These are phyloP conservation scores for Tricholoma sp. DNA, from an alignment of 768 basidiomycete genomes.

Conservation along the genomic window DNA sequence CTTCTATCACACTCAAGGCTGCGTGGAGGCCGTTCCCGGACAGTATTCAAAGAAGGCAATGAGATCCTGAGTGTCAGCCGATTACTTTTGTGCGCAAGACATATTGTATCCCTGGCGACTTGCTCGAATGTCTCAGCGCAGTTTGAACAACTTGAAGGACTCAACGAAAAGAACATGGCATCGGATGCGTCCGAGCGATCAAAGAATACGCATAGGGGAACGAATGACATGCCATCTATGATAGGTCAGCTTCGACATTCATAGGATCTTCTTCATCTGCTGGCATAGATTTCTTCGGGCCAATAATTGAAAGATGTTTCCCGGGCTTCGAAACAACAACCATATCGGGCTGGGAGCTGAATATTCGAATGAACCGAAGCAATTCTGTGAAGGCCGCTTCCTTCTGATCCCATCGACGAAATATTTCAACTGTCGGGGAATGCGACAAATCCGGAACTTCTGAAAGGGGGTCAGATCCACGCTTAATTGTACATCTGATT, in stretches of 20 bases:
- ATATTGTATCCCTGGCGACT: too few relatives aligned
- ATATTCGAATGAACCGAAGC: conserved; percentile 74
- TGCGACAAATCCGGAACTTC: conserved; percentile 81
- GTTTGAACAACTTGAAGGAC: too few relatives aligned
- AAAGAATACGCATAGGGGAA: neutral
- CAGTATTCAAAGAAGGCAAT: too few relatives aligned
- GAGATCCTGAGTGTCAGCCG: too few relatives aligned
- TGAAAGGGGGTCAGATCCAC: conserved; percentile 23
- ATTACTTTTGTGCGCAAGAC: too few relatives aligned
- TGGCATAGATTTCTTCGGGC: neutral
- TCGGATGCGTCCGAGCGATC: neutral
- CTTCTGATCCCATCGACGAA: conserved; percentile 74
- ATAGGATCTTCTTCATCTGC: neutral
- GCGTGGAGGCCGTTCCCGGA: too few relatives aligned
- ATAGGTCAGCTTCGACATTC: neutral
- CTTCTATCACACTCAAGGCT: too few relatives aligned
- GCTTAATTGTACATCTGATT: neutral
- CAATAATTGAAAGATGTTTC: conserved; percentile 38
- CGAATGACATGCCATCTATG: neutral
- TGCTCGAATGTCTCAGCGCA: too few relatives aligned
- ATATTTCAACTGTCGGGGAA: conserved; percentile 59
- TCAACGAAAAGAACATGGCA: neutral
- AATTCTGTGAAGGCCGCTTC: conserved; percentile 66
- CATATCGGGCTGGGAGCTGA: conserved; percentile 43
- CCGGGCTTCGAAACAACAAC: conserved; percentile 56